Conservation (phyloP, 2,329 filamentous ascomycete genomes). For the Colletotrichum destructivum region DNA sequence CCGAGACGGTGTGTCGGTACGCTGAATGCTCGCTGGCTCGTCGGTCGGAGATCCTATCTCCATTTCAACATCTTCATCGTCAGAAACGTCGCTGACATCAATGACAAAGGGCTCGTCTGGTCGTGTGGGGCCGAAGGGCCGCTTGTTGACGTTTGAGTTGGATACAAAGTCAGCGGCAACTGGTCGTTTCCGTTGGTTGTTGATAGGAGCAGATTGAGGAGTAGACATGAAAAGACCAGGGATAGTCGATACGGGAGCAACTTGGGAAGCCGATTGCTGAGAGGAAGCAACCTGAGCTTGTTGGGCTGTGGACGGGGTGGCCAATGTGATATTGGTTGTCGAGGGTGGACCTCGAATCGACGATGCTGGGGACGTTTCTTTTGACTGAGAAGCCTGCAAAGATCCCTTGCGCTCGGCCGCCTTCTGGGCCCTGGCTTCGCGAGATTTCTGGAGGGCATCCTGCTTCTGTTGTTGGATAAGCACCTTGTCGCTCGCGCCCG, state of each 20-base stretch:
- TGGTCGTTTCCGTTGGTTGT: slow-evolving; percentile 57
- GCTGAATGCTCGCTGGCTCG: slow-evolving; percentile 54
- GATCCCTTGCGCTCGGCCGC: slow-evolving; percentile 45
- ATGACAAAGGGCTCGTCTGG: slow-evolving; percentile 80
- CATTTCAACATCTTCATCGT: slow-evolving; percentile 77
- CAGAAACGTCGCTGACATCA: slow-evolving; percentile 82
- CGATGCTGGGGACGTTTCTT: slow-evolving; percentile 18
- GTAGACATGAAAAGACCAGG: slow-evolving; percentile 56
- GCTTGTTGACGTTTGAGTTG: slow-evolving; percentile 65
- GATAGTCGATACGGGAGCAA: slow-evolving; percentile 47
- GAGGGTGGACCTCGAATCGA: slow-evolving; percentile 1
- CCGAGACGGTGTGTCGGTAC: slow-evolving; percentile 50
- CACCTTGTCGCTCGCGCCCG: slow-evolving; percentile 75
- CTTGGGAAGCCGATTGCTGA: slow-evolving; percentile 6
- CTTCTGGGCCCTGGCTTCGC: slow-evolving; percentile 59
- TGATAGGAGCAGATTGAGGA: slow-evolving; percentile 44
- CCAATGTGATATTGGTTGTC: not conserved
- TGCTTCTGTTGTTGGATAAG: slow-evolving; percentile 82
- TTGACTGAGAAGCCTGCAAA: slow-evolving; percentile 25
- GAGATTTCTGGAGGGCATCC: slow-evolving; percentile 77
- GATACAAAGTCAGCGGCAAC: slow-evolving; percentile 81
- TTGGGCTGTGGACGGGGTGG: not conserved
- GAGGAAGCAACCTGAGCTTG: not conserved
- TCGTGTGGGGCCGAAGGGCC: slow-evolving; percentile 73
- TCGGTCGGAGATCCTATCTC: slow-evolving; percentile 72